A percentile compares a stretch with the other conserved stretches of the same genome.
These are phyloP conservation scores for Globisporangium splendens DNA, from an alignment of 352 stramenopile genomes.

Conservation along the genomic window DNA sequence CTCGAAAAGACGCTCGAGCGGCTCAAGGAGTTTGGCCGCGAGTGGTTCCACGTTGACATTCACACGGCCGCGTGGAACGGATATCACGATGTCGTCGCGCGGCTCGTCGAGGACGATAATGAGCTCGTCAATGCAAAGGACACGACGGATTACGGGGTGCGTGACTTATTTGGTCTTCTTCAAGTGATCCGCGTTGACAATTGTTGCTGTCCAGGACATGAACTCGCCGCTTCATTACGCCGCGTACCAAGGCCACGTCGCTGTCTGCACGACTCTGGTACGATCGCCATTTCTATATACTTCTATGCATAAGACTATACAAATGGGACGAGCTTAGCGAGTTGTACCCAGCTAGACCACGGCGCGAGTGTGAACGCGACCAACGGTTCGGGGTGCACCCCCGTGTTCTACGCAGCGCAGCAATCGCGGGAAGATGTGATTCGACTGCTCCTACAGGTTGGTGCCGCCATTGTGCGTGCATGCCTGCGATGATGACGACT, in stretches of 20 bases:
- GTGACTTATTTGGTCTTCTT: neutral
- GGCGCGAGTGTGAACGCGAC: conserved; percentile 54
- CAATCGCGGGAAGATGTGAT: conserved; percentile 45
- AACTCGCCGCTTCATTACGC: conserved; percentile 78
- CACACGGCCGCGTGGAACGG: conserved; percentile 59
- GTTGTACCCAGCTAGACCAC: conserved; percentile 23
- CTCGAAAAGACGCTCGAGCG: conserved; percentile 47
- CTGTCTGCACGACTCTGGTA: conserved; percentile 44
- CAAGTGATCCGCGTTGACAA: neutral
- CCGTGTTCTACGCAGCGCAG: conserved; percentile 69
- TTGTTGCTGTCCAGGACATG: conserved; percentile 25
- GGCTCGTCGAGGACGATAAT: conserved; percentile 32
- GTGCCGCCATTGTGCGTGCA: neutral
- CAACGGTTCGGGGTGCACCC: conserved; percentile 57
- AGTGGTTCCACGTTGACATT: conserved; percentile 66
- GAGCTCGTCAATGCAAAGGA: conserved; percentile 46
- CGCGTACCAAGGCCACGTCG: conserved; percentile 55
- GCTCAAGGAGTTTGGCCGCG: conserved; percentile 46
- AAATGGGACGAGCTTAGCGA: too few relatives aligned
- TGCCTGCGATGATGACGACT: neutral
- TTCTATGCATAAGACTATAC: neutral
- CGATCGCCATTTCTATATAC: neutral
- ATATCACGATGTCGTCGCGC: conserved; percentile 33
- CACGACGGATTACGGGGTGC: conserved; percentile 50
- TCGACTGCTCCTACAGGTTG: conserved; percentile 49